Evolutionary conservation across 768 basidiomycete genomes (phyloP).

Genomic region (Coprinopsis strossmayeri): DNA sequence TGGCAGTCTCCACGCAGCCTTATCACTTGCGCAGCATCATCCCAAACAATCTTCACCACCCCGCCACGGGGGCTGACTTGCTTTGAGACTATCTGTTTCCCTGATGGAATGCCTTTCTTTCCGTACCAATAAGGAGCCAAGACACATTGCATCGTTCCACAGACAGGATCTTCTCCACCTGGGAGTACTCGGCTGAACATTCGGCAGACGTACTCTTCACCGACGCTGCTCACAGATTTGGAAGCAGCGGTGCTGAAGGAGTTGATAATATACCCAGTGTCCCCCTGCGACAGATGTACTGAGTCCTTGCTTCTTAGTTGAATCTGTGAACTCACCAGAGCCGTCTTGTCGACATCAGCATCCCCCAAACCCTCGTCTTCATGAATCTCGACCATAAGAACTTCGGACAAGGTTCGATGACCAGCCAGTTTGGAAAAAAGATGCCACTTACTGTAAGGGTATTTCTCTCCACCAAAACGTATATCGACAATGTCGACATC

Average conservation of each 20-base stretch:
- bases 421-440: neutral
- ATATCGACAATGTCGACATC: neutral
- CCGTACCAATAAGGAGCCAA: conserved; percentile 43
- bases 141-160: conserved; percentile 47
- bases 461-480: conserved; percentile 28
- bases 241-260: conserved; percentile 29
- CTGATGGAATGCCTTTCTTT: conserved; percentile 25
- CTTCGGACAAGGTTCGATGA: too few species aligned
- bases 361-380: conserved; percentile 28
- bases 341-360: conserved; percentile 11
- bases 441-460: conserved; percentile 17
- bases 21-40: conserved; percentile 24
- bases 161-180: conserved; percentile 43
- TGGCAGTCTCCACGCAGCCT: conserved; percentile 29
- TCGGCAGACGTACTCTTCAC: conserved; percentile 39
- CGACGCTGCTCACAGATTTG: conserved; percentile 10
- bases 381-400: conserved; percentile 36
- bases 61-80: conserved; percentile 50
- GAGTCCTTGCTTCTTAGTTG: too few species aligned
- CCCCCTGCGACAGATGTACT: conserved; percentile 19
- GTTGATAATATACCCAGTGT: conserved; percentile 29
- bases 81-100: conserved; percentile 32
- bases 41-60: conserved; percentile 32
- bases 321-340: conserved; percentile 3
- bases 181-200: conserved; percentile 39